Percentiles rank a stretch among this genome's conserved stretches.
Evolutionary conservation across 306 rosid genomes (phyloP).

Genomic region (Cicer judaicum): DNA sequence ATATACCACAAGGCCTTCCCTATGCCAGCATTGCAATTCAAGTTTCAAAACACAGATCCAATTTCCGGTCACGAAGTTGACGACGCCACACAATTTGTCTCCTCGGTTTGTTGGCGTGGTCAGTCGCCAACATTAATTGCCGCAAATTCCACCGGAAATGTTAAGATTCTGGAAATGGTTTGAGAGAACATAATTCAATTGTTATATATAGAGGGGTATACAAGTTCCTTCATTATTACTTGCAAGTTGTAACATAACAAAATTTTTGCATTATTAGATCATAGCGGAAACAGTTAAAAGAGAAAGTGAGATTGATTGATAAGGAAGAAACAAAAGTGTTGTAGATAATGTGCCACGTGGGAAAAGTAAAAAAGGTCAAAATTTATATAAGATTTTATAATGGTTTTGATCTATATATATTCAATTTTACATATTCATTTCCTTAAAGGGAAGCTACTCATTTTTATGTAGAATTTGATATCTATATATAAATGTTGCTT

Average conservation of each 20-base stretch:
- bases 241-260: constrained; percentile 59
- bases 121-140: constrained; percentile 84
- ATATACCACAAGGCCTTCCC: constrained; percentile 98
- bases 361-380: constrained; percentile 38
- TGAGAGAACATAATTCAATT: constrained; percentile 50
- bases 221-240: constrained; percentile 51
- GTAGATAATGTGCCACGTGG: constrained; percentile 55
- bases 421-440: constrained; percentile 40
- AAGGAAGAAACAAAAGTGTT: background rate
- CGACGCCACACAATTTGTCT: constrained; percentile 76
- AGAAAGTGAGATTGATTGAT: constrained; percentile 57
- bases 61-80: constrained; percentile 74
- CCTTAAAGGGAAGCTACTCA: constrained; percentile 26
- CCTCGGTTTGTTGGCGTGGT: constrained; percentile 94
- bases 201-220: constrained; percentile 47
- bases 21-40: constrained; percentile 90
- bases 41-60: constrained; percentile 80
- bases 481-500: constrained; percentile 19
- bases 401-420: constrained; percentile 39
- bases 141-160: constrained; percentile 92
- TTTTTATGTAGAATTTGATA: constrained; percentile 33
- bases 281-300: constrained; percentile 57
- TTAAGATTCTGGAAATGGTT: constrained; percentile 95
- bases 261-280: constrained; percentile 69
- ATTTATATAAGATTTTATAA: constrained; percentile 53